phyloP scores from a whole-genome alignment of 306 rosid species.

The Sicyos baderoa region DNA sequence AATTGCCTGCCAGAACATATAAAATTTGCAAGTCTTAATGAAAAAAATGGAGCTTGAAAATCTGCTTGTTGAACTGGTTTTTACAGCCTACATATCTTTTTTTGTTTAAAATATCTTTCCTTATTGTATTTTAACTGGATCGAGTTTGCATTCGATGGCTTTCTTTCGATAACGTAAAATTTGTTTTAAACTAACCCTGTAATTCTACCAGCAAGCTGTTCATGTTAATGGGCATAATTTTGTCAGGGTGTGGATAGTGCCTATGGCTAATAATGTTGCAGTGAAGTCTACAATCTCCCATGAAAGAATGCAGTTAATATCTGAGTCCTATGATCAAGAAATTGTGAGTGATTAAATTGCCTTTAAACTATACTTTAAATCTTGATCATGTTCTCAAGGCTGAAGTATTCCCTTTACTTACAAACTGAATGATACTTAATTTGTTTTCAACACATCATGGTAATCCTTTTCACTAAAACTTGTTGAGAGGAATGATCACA shows the following conservation, averaged over 20 bases:
- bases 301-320: constrained; percentile 27
- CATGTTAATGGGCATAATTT: constrained; percentile 19
- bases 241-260: constrained; percentile 63
- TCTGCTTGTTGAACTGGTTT: not conserved
- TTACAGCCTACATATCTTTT: not conserved
- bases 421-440: not conserved
- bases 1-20: not conserved
- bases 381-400: constrained; percentile 6
- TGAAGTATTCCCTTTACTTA: not conserved
- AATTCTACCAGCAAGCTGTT: not conserved
- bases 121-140: not conserved
- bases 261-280: constrained; percentile 40
- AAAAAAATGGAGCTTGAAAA: not conserved
- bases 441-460: not conserved
- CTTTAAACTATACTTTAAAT: not conserved
- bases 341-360: constrained; percentile 39
- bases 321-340: constrained; percentile 29
- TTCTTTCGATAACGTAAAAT: not conserved
- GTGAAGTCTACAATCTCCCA: constrained; percentile 33
- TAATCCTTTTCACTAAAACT: not conserved
- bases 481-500: not conserved
- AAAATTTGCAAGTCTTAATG: not conserved
- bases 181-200: not conserved
- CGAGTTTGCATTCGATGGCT: not conserved
- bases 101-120: not conserved